Evolutionary conservation across 305 asterid genomes (phyloP), one percentile per base, ranked within the genome.

Genomic region (Fraxinus nigra): DNA sequence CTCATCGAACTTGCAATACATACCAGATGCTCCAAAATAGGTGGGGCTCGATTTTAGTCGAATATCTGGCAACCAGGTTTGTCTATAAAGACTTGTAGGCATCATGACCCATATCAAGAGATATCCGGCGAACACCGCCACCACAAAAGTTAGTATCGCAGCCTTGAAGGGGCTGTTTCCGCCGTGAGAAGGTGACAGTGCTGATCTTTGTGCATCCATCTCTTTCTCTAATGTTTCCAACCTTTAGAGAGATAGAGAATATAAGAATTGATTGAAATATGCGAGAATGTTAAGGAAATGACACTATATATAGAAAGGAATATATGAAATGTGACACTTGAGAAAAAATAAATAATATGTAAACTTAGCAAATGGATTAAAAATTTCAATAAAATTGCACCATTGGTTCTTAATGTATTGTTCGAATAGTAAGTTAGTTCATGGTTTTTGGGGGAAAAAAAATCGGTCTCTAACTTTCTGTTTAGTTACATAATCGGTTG

Each of bases 1-100:
- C 13, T 61, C 11, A 20, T 3, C 24, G 9, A 20, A 22, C 13
- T 2, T 2, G 13, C 70, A 4, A 3, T 4, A 22, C 3, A 26
- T 51, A 90, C 94, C 96, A 86, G 89, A 92, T 37, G 90, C 83
- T 82, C 95, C 95, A 78, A 88, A 91, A 80, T 82, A 91, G 77
- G 93, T 91, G 87, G 95, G 80, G 46, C 85, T 79, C 38, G 91
- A 74, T 38, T 81, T 18, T n/a, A 82, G 63, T 80, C 85, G 81
- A 81, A 93, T 84, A 78, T 80, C 82, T 26, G 89, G 92, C 81
- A 84, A 32, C 97, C 97, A 92, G 11, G 77, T 84, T 14, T 43
- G 83, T 78, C 61, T 84, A 30, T 86, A 95, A 0, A 78, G 18
- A 37, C 81, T 85, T 1, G 98, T 93, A 51, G 98, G 92, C 61